Evolutionary conservation across 768 basidiomycete species (phyloP).

Genomic region (Phlegmacium glaucopus): DNA sequence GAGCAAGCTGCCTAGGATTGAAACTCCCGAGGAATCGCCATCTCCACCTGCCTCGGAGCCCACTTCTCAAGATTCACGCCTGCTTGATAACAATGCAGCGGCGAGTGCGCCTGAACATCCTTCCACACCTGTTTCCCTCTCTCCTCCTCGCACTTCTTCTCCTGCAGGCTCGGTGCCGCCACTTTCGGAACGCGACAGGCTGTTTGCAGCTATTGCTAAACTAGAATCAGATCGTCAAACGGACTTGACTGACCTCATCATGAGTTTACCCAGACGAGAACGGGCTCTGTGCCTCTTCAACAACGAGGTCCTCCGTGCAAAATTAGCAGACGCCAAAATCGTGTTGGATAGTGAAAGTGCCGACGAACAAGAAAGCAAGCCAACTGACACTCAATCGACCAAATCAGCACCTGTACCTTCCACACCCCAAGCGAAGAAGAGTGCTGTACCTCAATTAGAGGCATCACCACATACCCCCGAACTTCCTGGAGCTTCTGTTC

Average conservation of each 20-base stretch:
- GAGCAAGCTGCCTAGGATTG: constrained; percentile 13
- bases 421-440: constrained; percentile 67
- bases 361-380: constrained; percentile 36
- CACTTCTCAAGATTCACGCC: constrained; percentile 63
- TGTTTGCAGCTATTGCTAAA: constrained; percentile 61
- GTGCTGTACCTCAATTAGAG: constrained; percentile 27
- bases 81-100: constrained; percentile 64
- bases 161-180: constrained; percentile 63
- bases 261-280: constrained; percentile 86
- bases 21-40: constrained; percentile 46
- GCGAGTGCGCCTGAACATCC: constrained; percentile 91
- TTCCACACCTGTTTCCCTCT: constrained; percentile 83
- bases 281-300: constrained; percentile 92
- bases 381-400: constrained; percentile 18
- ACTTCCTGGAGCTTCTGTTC: constrained; percentile 68
- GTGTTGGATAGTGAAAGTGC: constrained; percentile 75
- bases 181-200: constrained; percentile 70
- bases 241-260: constrained; percentile 75
- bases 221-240: constrained; percentile 56
- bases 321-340: constrained; percentile 78
- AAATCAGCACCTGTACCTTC: constrained; percentile 35
- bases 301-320: constrained; percentile 68
- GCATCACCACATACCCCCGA: constrained; percentile 75
- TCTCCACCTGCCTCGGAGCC: constrained; percentile 36
- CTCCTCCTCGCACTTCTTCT: constrained; percentile 81